Conservation (phyloP, 176 grass and related monocot species). For the Hyparrhenia diplandra region DNA sequence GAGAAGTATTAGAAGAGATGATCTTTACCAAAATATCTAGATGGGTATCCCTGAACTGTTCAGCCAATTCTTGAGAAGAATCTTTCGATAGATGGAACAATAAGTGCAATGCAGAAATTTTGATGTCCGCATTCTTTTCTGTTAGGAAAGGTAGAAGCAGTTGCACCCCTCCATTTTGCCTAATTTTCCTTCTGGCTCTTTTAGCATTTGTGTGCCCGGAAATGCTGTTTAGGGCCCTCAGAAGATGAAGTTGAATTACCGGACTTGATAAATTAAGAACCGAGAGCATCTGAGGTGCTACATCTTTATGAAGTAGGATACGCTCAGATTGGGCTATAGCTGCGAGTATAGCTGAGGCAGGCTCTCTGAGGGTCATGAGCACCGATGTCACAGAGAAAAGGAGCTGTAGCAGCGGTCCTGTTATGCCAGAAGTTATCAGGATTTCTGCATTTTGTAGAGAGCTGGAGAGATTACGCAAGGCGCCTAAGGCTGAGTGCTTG, state of each 20-base stretch:
- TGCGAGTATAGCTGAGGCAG: conserved; percentile 73
- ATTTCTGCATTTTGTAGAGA: conserved; percentile 53
- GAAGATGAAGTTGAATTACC: conserved; percentile 75
- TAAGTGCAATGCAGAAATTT: conserved; percentile 55
- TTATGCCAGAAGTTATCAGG: conserved; percentile 61
- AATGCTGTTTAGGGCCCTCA: conserved; percentile 82
- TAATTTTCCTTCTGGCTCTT: conserved; percentile 68
- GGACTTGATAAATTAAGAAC: conserved; percentile 68
- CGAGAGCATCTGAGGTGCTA: conserved; percentile 74
- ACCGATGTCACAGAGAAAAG: conserved; percentile 89
- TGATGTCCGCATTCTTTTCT: conserved; percentile 57
- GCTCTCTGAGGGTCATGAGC: conserved; percentile 79
- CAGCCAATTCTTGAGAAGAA: conserved; percentile 49
- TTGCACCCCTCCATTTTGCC: conserved; percentile 68
- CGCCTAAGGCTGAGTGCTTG: conserved; percentile 65
- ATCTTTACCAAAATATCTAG: conserved; percentile 65
- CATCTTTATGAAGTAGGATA: conserved; percentile 64
- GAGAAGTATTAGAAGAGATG: conserved; percentile 45
- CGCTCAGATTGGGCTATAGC: conserved; percentile 64
- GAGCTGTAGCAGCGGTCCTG: conserved; percentile 62
- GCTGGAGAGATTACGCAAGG: conserved; percentile 69
- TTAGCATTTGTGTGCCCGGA: conserved; percentile 56
- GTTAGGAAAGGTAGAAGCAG: conserved; percentile 79
- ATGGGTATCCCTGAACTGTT: conserved; percentile 63
- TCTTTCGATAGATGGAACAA: conserved; percentile 79